Evolutionary conservation across 495 filamentous ascomycete genomes (phyloP), one percentile per base, ranked within the genome.

Genomic region (Elasticomyces elasticus): DNA sequence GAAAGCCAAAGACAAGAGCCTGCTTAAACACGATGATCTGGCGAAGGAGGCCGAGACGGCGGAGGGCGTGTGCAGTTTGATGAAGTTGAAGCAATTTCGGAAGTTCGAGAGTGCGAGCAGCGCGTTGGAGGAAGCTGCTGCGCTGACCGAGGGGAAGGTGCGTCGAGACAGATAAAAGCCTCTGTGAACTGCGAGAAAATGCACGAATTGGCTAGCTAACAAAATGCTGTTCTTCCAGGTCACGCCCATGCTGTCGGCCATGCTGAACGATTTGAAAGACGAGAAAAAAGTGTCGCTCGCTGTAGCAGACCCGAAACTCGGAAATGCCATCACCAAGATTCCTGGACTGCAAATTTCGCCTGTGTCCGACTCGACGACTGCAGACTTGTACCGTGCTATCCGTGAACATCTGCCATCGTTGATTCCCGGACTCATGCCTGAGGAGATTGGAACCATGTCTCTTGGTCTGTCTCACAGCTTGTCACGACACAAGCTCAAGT

Each of bases 401-500:
- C 88, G 89, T 63, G 83, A 86, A 62, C 84, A 96, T 67, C 76
- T 99, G 37, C 80, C 86, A 50, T 87, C 91, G 19, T 75, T 99
- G 37, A 92, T 99, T 60, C 94, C 92, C 54, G 89, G 85, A 43
- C 81, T 99, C 55, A 73, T 84, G 5, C 83, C 87, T 40, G 79
- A 86, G 65, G 89, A 90, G 63, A 81, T 95, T 65, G 80, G 85
- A 56, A 87, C 88, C 64, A 97, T 96, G 88, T 82, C 85, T 22
- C 78, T 99, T 48, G 92, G 94, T 75, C 80, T 99, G 22, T 94
- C 94, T 15, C 92, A 99, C 74, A 95, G 89, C 35, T 79, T 99
- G 43, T 95, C 92, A n/a, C 83, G 92, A 54, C 90, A 99, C 74
- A 95, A 91, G 75, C 82, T 99, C 61, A 95, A 95, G 75, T 99